Percentiles rank a stretch among this genome's conserved stretches.
These are phyloP conservation scores for Aureobasidium uvarum DNA, from an alignment of 2,329 filamentous ascomycete genomes.

Conservation along the genomic window DNA sequence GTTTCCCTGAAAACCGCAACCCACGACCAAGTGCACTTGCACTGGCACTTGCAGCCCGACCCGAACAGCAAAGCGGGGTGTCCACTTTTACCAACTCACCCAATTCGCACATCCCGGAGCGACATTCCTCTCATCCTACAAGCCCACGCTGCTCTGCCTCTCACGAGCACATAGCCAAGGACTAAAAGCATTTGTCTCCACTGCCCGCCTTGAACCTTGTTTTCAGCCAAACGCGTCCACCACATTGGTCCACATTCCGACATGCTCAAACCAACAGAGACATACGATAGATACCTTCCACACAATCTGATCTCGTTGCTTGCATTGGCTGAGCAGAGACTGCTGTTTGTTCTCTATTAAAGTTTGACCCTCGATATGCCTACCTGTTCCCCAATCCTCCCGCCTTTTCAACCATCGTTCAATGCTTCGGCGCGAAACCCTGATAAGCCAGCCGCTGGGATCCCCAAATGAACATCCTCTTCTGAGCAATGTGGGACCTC, in stretches of 20 bases:
- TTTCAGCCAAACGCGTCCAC: not conserved
- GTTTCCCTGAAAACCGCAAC: slow-evolving; percentile 9
- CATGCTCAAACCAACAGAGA: not conserved
- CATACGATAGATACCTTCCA: not conserved
- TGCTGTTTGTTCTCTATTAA: slow-evolving; percentile 16
- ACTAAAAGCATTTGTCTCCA: slow-evolving; percentile 15
- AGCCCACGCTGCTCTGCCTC: not conserved
- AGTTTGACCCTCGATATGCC: slow-evolving; percentile 6
- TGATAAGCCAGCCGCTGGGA: slow-evolving; percentile 5
- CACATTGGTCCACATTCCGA: not conserved
- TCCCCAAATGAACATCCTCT: slow-evolving; percentile 4
- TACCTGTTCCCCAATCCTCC: not conserved
- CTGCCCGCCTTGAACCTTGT: slow-evolving; percentile 18
- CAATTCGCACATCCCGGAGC: not conserved
- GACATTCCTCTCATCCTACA: not conserved
- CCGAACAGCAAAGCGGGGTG: slow-evolving; percentile 6
- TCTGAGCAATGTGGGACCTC: not conserved
- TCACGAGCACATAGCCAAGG: not conserved
- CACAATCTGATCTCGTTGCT: not conserved
- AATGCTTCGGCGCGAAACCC: not conserved
- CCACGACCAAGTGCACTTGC: not conserved
- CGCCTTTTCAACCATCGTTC: not conserved
- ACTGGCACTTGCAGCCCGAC: slow-evolving; percentile 10
- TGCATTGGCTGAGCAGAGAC: not conserved
- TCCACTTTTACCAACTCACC: slow-evolving; percentile 15